A percentile compares a stretch with the other conserved stretches of the same genome.
These are phyloP conservation scores for Epicoccum sorghinum DNA, from an alignment of 2,329 filamentous ascomycete genomes.

Conservation along the genomic window DNA sequence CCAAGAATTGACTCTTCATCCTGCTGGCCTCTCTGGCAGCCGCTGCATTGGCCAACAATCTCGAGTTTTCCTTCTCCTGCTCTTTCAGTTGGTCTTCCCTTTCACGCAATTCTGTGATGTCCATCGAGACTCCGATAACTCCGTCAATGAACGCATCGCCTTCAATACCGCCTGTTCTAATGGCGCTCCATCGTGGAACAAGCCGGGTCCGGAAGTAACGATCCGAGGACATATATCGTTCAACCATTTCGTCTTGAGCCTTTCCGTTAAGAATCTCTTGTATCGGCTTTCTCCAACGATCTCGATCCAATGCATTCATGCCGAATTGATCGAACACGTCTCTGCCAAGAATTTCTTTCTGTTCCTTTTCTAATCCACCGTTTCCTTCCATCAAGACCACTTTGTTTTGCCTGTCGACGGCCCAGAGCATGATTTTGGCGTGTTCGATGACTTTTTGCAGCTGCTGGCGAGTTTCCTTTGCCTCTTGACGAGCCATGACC, in stretches of 20 bases:
- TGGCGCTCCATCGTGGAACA: conserved; percentile 67
- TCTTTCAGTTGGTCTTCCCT: conserved; percentile 67
- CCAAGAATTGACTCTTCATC: conserved; percentile 79
- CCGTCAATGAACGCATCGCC: conserved; percentile 66
- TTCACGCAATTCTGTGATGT: conserved; percentile 74
- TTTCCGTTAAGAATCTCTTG: conserved; percentile 69
- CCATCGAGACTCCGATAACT: conserved; percentile 79
- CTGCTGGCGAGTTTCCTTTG: conserved; percentile 71
- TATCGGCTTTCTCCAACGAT: conserved; percentile 62
- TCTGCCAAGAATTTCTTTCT: conserved; percentile 57
- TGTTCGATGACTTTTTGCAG: conserved; percentile 75
- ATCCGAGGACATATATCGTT: conserved; percentile 64
- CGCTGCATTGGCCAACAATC: conserved; percentile 74
- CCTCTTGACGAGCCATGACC: conserved; percentile 70
- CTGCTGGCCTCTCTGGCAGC: conserved; percentile 81
- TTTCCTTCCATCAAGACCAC: conserved; percentile 75
- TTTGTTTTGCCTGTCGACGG: conserved; percentile 66
- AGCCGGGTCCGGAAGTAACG: conserved; percentile 76
- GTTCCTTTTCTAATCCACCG: conserved; percentile 53
- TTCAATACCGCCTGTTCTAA: conserved; percentile 58
- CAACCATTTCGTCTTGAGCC: conserved; percentile 65
- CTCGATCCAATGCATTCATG: conserved; percentile 37
- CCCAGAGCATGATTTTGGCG: conserved; percentile 77
- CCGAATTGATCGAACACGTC: conserved; percentile 69
- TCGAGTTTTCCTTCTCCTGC: conserved; percentile 72